These are phyloP conservation scores for Fusarium sp. DNA, from an alignment of 2,329 filamentous ascomycete species.

Conservation along the genomic window DNA sequence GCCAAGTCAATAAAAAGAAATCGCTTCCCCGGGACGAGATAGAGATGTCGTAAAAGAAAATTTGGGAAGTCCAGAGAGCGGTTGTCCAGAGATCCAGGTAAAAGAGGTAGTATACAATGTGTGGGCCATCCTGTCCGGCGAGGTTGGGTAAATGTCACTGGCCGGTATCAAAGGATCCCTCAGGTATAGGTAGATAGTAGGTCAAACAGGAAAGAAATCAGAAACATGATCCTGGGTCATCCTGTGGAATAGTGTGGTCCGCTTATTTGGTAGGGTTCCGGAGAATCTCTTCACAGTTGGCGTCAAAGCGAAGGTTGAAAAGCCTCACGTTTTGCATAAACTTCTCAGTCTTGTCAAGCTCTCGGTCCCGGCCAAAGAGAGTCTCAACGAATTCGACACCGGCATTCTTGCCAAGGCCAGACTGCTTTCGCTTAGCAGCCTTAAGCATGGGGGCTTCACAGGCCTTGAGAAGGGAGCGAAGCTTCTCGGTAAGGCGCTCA, in stretches of 20 bases:
- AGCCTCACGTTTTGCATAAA: slow-evolving; percentile 90
- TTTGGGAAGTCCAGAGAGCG: slow-evolving; percentile 45
- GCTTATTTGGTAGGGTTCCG: slow-evolving; percentile 69
- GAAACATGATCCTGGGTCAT: slow-evolving; percentile 47
- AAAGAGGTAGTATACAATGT: slow-evolving; percentile 52
- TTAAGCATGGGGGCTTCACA: slow-evolving; percentile 98
- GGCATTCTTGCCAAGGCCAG: slow-evolving; percentile 85
- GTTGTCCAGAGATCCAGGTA: slow-evolving; percentile 48
- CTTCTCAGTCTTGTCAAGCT: slow-evolving; percentile 90
- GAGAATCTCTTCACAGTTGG: slow-evolving; percentile 94
- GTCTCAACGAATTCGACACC: slow-evolving; percentile 97
- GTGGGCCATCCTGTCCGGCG: slow-evolving; percentile 47
- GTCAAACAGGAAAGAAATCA: slow-evolving; percentile 38
- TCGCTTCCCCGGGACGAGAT: slow-evolving; percentile 44
- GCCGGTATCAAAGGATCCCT: slow-evolving; percentile 44
- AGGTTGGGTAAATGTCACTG: slow-evolving; percentile 41
- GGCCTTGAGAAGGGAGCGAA: slow-evolving; percentile 87
- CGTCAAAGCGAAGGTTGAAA: slow-evolving; percentile 95
- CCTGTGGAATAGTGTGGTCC: slow-evolving; percentile 45
- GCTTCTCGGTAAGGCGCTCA: slow-evolving; percentile 86
- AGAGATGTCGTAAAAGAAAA: slow-evolving; percentile 46
- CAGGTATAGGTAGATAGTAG: slow-evolving; percentile 37
- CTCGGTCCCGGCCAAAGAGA: slow-evolving; percentile 92
- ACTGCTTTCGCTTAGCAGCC: slow-evolving; percentile 81
- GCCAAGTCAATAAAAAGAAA: slow-evolving; percentile 49